Conservation (phyloP, 1,139 yeast genomes). For the Hanseniaspora uvarum region DNA sequence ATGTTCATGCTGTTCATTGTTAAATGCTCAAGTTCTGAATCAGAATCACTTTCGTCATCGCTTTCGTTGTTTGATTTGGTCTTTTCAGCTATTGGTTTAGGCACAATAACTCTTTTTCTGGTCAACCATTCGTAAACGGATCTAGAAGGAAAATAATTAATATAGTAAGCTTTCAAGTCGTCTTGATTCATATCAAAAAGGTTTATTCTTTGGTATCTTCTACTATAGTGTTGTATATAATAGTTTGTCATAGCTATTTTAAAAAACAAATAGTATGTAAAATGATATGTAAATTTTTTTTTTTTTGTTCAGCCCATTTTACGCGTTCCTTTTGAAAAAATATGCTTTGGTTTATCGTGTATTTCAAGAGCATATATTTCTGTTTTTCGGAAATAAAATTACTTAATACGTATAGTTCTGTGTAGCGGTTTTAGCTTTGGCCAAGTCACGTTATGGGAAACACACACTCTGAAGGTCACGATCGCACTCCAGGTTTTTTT, state of each 20-base stretch:
- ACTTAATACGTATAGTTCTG: background rate
- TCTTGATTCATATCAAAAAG: slow-evolving; percentile 12
- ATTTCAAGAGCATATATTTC: no score
- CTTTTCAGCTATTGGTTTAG: background rate
- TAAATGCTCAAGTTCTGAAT: slow-evolving; percentile 9
- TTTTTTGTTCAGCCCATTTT: background rate
- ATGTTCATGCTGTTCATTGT: slow-evolving; percentile 8
- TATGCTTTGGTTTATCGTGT: background rate
- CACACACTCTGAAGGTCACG: background rate
- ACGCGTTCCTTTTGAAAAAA: background rate
- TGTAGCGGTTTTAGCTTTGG: background rate
- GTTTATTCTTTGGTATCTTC: background rate
- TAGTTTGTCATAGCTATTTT: no score
- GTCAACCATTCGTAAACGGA: slow-evolving; percentile 16
- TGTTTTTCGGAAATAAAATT: background rate
- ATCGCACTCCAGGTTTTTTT: no score
- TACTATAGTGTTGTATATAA: background rate
- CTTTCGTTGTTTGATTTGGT: background rate
- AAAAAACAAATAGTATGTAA: background rate
- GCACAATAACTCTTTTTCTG: slow-evolving; percentile 5
- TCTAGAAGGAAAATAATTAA: slow-evolving; percentile 11
- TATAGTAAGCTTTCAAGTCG: slow-evolving; percentile 6
- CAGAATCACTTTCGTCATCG: slow-evolving; percentile 9
- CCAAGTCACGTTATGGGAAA: no score
- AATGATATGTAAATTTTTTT: background rate